These are phyloP conservation scores for Saccharomycopsis javanensis DNA, from an alignment of 805 yeast genomes.

Conservation along the genomic window DNA sequence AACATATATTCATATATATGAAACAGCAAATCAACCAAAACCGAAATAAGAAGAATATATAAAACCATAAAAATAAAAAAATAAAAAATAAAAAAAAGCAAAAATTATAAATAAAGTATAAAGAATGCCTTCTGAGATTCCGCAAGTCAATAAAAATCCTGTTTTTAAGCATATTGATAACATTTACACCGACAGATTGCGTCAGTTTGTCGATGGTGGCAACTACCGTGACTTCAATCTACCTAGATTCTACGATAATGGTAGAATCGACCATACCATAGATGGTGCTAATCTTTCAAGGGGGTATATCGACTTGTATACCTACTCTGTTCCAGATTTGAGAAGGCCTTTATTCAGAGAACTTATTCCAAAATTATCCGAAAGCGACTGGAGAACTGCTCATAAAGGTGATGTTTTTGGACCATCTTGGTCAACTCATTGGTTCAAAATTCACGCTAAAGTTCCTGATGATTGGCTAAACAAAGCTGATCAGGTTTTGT, in stretches of 20 bases:
- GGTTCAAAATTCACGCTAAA: slow-evolving; percentile 68
- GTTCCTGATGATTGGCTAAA: slow-evolving; percentile 47
- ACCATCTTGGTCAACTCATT: slow-evolving; percentile 94
- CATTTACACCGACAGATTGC: slow-evolving; percentile 59
- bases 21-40: no score
- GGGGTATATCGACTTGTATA: slow-evolving; percentile 46
- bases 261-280: slow-evolving; percentile 38
- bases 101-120: background rate
- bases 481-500: slow-evolving; percentile 41
- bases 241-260: slow-evolving; percentile 69
- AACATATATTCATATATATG: no score
- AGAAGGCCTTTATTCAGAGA: slow-evolving; percentile 55
- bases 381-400: slow-evolving; percentile 44
- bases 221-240: slow-evolving; percentile 61
- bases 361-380: slow-evolving; percentile 41
- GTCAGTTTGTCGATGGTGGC: slow-evolving; percentile 75
- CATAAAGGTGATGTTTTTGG: slow-evolving; percentile 70
- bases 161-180: slow-evolving; percentile 68
- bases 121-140: background rate
- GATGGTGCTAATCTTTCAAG: slow-evolving; percentile 25
- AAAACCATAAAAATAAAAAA: no score
- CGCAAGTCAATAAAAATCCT: slow-evolving; percentile 37
- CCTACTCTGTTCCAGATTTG: slow-evolving; percentile 66
- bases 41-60: no score
- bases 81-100: no score